Percentiles rank a stretch among this genome's conserved stretches.
Evolutionary conservation across 495 filamentous ascomycete genomes (phyloP).

Genomic region (Aspergillus ellipticus): DNA sequence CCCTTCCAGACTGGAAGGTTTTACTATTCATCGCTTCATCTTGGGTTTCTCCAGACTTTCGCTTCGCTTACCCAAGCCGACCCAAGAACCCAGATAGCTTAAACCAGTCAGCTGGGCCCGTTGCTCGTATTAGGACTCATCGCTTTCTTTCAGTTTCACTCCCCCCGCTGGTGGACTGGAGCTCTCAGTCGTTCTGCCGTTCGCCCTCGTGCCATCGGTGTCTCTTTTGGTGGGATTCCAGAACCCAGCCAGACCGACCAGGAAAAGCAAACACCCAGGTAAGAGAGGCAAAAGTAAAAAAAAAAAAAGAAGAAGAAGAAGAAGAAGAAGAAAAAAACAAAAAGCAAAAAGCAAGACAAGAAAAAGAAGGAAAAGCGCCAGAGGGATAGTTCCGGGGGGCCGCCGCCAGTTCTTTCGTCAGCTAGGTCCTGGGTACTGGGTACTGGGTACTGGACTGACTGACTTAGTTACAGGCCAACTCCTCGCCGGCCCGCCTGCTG

Average conservation of each 20-base stretch:
- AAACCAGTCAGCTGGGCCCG: neutral
- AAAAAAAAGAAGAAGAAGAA: neutral
- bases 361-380: neutral
- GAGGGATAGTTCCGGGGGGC: too few species aligned
- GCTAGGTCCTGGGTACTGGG: too few species aligned
- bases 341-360: neutral
- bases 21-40: neutral
- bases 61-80: neutral
- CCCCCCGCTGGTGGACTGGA: too few species aligned
- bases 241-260: neutral
- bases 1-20: neutral
- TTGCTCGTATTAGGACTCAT: neutral
- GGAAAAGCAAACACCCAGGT: too few species aligned
- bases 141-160: too few species aligned
- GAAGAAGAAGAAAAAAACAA: neutral
- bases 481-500: neutral
- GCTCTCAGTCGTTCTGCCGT: too few species aligned
- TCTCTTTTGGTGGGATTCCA: neutral
- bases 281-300: neutral
- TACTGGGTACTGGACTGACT: too few species aligned
- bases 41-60: neutral
- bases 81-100: slow-evolving; percentile 1
- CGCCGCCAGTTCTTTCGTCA: neutral
- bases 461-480: neutral
- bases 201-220: neutral